Evolutionary conservation across 2,329 filamentous ascomycete genomes (phyloP), one percentile per base, ranked within the genome.

Genomic region (Cytospora paraplurivora): DNA sequence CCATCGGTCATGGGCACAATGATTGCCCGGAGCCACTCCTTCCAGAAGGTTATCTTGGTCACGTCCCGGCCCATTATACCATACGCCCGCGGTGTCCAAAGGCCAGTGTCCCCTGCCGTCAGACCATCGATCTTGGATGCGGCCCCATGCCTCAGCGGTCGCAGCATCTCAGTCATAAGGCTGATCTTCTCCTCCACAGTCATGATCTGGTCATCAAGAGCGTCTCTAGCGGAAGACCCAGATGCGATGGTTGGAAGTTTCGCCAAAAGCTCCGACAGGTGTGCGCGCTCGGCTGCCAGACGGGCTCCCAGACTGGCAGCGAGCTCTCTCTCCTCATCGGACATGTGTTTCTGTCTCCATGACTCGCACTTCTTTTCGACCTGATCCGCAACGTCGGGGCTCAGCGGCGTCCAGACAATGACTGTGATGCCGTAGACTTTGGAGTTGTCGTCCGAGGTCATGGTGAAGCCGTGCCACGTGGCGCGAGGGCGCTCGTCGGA

Each of bases 381-480:
- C 65, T 93, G 90, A 61, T 93, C 92, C 1, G 95, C 93, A 7
- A 94, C 88, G 63, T 89, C 87, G 12, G 88, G 82, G 66, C 91
- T 92, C 61, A 99, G 77, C 0, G 95, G 93, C 61, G 93, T 91
- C 95, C 95, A 99, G 50, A 98, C 85, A 61, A 93, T 96, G 62
- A 97, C 84, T 67, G 91, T 93, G 64, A 98, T 91, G 38, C 93
- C 94, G 72, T 98, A 94, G 21, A 98, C 82, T 74, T 95, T 96
- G 62, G 92, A 90, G 71, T 92, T 94, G 73, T 98, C 93, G 62
- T 91, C 91, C 27, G 90, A 90, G 2, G 95, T 99, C 95, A 99
- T 98, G 67, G 92, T 93, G 73, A 99, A 99, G 56, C 95, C 95
- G 77, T 99, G 95, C 95, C 95, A 99, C 32, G 93, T 97, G n/a